Conservation (phyloP, 306 rosid species). For the Cyclanthera cordifolia region DNA sequence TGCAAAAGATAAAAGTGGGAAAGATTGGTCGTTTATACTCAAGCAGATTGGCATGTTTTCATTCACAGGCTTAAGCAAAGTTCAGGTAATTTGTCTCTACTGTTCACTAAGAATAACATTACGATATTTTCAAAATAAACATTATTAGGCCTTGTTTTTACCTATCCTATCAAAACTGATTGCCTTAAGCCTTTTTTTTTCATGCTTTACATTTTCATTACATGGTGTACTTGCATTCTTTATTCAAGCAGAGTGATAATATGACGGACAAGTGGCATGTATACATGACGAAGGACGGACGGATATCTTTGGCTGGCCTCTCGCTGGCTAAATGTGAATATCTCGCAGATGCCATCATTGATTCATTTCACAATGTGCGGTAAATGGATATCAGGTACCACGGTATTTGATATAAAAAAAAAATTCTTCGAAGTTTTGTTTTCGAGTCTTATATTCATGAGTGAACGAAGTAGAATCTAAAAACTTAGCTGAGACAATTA, state of each 20-base stretch:
- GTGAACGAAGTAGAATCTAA: not conserved
- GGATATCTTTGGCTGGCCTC: constrained; percentile 90
- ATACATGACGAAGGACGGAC: constrained; percentile 98
- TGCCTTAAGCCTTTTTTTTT: not conserved
- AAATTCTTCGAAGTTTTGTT: not conserved
- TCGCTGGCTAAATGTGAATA: constrained; percentile 79
- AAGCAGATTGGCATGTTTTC: constrained; percentile 98
- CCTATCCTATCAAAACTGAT: not conserved
- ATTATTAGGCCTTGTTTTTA: not conserved
- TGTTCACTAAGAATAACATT: not conserved
- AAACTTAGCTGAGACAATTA: not conserved
- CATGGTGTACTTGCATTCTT: not conserved
- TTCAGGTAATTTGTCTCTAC: constrained; percentile 46
- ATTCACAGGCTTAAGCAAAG: constrained; percentile 68
- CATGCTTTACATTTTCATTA: not conserved
- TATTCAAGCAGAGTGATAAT: constrained; percentile 53
- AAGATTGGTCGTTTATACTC: constrained; percentile 94
- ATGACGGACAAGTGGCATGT: constrained; percentile 94
- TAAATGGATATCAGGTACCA: constrained; percentile 24
- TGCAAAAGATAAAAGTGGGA: constrained; percentile 81
- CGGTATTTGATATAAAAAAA: not conserved
- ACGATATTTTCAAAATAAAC: not conserved
- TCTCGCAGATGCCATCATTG: constrained; percentile 91
- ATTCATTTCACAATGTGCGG: constrained; percentile 72
- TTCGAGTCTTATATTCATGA: not conserved